Evolutionary conservation across 768 basidiomycete species (phyloP).

Genomic region (Tulasnella sp.): DNA sequence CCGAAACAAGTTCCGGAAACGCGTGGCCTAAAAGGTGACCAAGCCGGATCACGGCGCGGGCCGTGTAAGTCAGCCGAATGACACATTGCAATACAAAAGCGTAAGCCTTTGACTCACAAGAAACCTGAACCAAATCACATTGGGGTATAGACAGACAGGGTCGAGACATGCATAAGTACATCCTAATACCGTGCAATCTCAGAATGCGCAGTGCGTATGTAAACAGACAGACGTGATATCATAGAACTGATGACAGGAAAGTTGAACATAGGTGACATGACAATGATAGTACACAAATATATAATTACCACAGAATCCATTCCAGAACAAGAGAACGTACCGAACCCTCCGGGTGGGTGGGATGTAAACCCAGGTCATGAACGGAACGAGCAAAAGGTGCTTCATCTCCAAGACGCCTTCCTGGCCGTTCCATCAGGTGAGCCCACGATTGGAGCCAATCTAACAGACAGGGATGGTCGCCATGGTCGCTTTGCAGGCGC

Average conservation of each 20-base stretch:
- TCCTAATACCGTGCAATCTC: background rate
- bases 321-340: conserved; percentile 9
- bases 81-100: background rate
- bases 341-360: background rate
- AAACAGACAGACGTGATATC: background rate
- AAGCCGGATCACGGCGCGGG: background rate
- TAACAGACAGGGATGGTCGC: conserved; percentile 7
- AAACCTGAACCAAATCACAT: background rate
- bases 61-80: background rate
- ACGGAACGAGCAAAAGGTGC: background rate
- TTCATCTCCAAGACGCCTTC: conserved; percentile 23
- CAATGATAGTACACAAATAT: background rate
- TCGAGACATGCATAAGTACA: conserved; percentile 6
- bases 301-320: conserved; percentile 10
- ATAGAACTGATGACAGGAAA: background rate
- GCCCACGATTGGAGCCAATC: conserved; percentile 20
- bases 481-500: conserved; percentile 5
- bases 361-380: background rate
- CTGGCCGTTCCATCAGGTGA: background rate
- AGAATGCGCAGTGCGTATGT: background rate
- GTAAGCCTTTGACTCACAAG: background rate
- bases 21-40: background rate
- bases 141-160: conserved; percentile 4
- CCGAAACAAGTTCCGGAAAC: conserved; percentile 1
- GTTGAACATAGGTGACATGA: conserved; percentile 4